Conservation (phyloP, 257 asterid species). For the Solanum pennellii region DNA sequence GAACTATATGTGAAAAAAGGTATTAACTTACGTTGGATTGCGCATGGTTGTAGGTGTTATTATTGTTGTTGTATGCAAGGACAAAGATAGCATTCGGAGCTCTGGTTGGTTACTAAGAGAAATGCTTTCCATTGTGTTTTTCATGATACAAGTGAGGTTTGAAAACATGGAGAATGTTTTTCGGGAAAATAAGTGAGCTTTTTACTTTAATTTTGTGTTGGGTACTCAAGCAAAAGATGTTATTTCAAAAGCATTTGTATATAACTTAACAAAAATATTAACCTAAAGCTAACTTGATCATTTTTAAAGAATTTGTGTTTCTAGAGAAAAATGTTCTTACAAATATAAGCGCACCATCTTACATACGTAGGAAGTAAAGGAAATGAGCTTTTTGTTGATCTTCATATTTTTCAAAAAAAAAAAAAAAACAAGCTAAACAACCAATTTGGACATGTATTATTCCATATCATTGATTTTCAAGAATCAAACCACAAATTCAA, state of each 20-base stretch:
- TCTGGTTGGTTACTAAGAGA: background rate
- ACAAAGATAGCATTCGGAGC: background rate
- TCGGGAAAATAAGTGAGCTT: background rate
- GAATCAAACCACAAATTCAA: background rate
- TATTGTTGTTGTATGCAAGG: background rate
- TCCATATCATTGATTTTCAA: background rate
- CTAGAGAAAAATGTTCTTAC: background rate
- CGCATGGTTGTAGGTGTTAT: background rate
- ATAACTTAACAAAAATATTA: background rate
- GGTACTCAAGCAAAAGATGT: background rate
- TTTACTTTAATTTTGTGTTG: background rate
- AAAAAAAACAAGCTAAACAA: background rate
- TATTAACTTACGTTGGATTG: background rate
- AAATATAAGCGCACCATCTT: background rate
- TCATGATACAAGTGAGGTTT: background rate
- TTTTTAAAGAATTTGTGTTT: background rate
- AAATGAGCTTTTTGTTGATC: background rate
- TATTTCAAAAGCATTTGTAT: background rate
- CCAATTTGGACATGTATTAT: background rate
- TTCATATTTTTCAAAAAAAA: background rate
- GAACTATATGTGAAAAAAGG: background rate
- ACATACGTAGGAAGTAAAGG: background rate
- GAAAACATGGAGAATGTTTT: background rate
- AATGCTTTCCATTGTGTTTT: background rate
- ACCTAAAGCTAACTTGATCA: background rate